Evolutionary conservation across 345 rosid species (phyloP).

Genomic region (Eucalyptus sideroxylon): DNA sequence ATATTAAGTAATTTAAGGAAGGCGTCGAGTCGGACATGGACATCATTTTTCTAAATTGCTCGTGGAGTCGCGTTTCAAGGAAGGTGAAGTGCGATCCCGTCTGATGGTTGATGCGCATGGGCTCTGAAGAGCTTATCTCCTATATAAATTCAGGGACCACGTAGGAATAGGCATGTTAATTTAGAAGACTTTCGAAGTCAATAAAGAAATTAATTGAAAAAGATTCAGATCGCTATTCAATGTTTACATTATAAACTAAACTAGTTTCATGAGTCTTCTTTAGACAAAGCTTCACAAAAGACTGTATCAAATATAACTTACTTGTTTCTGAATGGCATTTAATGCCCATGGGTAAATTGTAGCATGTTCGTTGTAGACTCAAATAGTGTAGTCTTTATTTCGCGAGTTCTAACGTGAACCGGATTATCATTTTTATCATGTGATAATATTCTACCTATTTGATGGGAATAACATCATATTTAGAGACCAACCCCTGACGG

Average conservation of each 20-base stretch:
- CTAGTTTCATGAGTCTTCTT: not conserved
- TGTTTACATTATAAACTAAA: not conserved
- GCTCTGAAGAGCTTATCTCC: not conserved
- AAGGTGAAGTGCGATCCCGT: not conserved
- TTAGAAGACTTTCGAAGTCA: not conserved
- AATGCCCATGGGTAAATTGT: not conserved
- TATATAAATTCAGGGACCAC: not conserved
- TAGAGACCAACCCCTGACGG: no score
- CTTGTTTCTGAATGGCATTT: not conserved
- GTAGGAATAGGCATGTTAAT: not conserved
- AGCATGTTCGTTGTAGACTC: not conserved
- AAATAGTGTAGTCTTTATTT: not conserved
- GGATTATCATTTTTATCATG: not conserved
- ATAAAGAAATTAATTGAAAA: not conserved
- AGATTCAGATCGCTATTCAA: not conserved
- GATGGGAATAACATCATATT: no score
- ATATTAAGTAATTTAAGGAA: not conserved
- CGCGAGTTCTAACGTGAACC: not conserved
- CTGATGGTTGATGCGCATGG: not conserved
- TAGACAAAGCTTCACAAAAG: not conserved
- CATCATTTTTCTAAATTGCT: not conserved
- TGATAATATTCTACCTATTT: no score
- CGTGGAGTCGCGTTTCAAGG: not conserved
- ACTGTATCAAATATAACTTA: not conserved
- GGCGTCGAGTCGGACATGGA: not conserved